Base-by-base conservation (phyloP, 106 monocot species). In the Dendrobium nobile region DNA sequence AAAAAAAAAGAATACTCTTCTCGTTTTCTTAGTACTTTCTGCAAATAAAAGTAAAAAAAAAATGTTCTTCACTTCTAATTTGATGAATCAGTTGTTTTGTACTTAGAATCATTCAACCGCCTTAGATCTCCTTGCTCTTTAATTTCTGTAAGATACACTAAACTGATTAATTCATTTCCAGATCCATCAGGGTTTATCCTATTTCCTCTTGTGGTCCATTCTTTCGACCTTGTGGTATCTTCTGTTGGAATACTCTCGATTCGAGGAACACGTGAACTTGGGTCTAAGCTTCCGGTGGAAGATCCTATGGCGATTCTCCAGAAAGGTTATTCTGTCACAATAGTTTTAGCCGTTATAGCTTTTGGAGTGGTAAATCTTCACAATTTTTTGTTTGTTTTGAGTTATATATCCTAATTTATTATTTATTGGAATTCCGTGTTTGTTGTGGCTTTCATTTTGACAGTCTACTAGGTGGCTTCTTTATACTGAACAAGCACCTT, bases 391-490 rank as follows among this genome's bases (percentile, higher is more conserved):
- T 73, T 37, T 65, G 26, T 37, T 15, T 54, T 24, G 11, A 9
- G 4, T 47, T 2, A 15, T 33, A 2, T 33, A 7, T 83, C 56
- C 68, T 70, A 48, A 48, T 9, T 56, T 31, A 55, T 48, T 27
- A n/a, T 27, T 22, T 27, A 22, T 28, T 68, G 58, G 24, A 16
- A 54, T 68, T 45, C 18, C 42, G 51, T 13, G 59, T 78, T 82
- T 51, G 6, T 33, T 73, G 31, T 2, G 51, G 51, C 13, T 28
- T 22, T 47, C 47, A 18, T 72, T 82, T 73, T 81, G 27, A 78
- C 91, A 99, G 98, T 95, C 98, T 76, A 95, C 98, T 17, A 78
- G 98, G 16, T 99, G 98, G 98, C 91, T 99, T 18, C 95, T 99
- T 58, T 90, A 99, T 79, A 95, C 93, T 28, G 92, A 99, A 75